phyloP scores from a whole-genome alignment of 345 rosid genomes.

The Populus alba region DNA sequence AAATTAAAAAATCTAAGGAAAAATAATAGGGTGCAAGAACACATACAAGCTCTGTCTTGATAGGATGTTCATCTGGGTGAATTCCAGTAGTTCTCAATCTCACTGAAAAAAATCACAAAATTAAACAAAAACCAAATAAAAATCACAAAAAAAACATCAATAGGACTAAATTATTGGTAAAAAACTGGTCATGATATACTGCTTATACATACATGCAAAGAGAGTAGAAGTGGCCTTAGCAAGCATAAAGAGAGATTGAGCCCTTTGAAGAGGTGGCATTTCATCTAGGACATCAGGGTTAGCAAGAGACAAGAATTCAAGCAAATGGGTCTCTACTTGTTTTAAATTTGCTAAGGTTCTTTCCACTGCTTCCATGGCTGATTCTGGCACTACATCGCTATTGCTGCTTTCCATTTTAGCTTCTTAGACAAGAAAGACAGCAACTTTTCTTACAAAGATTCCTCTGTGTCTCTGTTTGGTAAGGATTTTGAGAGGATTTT shows the following conservation, averaged over 20 bases:
- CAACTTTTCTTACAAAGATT: not conserved
- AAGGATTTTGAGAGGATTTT: not conserved
- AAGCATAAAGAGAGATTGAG: slow-evolving; percentile 56
- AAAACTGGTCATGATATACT: not conserved
- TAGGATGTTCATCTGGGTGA: slow-evolving; percentile 77
- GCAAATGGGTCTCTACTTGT: slow-evolving; percentile 51
- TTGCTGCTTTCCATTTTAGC: slow-evolving; percentile 22
- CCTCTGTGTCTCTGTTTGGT: not conserved
- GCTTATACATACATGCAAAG: slow-evolving; percentile 42
- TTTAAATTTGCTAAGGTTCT: slow-evolving; percentile 42
- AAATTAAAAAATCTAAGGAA: not conserved
- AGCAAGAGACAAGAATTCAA: slow-evolving; percentile 47
- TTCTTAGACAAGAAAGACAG: not conserved
- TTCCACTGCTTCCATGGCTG: slow-evolving; percentile 64
- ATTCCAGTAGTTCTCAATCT: slow-evolving; percentile 75
- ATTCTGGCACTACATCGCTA: slow-evolving; percentile 48
- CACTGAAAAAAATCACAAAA: slow-evolving; percentile 45
- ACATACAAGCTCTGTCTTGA: slow-evolving; percentile 84
- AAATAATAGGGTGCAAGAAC: slow-evolving; percentile 4
- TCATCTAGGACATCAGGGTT: slow-evolving; percentile 62
- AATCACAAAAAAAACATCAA: not conserved
- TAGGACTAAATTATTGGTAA: not conserved
- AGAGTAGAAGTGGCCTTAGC: slow-evolving; percentile 70
- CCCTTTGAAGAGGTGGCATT: slow-evolving; percentile 69
- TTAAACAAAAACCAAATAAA: not conserved